Percentiles rank a stretch among this genome's conserved stretches.
Conservation (phyloP, 1,139 yeast genomes). For the Diutina scorzettiae region DNA sequence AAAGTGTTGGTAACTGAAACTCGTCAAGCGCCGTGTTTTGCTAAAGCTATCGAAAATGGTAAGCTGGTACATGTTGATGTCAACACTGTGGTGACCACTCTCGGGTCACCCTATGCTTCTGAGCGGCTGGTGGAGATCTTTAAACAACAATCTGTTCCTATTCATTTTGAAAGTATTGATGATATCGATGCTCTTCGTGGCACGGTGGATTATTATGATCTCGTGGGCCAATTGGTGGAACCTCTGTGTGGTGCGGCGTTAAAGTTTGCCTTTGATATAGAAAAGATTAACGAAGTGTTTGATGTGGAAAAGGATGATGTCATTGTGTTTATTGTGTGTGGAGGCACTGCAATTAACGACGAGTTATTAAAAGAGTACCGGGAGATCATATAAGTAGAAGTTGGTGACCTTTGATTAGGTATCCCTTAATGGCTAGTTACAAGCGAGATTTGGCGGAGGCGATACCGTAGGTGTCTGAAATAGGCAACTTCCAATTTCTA, state of each 20-base stretch:
- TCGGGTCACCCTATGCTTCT: slow-evolving; percentile 45
- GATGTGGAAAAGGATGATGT: slow-evolving; percentile 33
- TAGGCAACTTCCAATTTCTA: too few species aligned
- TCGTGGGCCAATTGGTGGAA: slow-evolving; percentile 42
- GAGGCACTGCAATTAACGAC: slow-evolving; percentile 29
- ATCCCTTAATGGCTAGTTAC: too few species aligned
- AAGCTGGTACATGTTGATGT: slow-evolving; percentile 34
- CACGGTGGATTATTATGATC: slow-evolving; percentile 36
- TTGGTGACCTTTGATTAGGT: too few species aligned
- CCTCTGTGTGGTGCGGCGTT: slow-evolving; percentile 73
- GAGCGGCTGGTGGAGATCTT: slow-evolving; percentile 22
- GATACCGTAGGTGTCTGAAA: too few species aligned
- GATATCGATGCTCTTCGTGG: slow-evolving; percentile 47
- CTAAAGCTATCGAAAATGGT: slow-evolving; percentile 35
- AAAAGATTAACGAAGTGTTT: slow-evolving; percentile 11
- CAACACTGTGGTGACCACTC: slow-evolving; percentile 45
- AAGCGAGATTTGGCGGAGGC: too few species aligned
- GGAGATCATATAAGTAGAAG: too few species aligned
- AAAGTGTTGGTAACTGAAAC: slow-evolving; percentile 42
- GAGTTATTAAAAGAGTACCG: background rate
- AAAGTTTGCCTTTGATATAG: background rate
- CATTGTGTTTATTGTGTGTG: slow-evolving; percentile 50
- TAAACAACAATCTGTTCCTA: slow-evolving; percentile 21
- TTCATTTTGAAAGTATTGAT: slow-evolving; percentile 34
- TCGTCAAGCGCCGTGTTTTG: slow-evolving; percentile 45